Base-by-base conservation (phyloP, 192 early-diverging fungal genomes). In the Thamnidium elegans region DNA sequence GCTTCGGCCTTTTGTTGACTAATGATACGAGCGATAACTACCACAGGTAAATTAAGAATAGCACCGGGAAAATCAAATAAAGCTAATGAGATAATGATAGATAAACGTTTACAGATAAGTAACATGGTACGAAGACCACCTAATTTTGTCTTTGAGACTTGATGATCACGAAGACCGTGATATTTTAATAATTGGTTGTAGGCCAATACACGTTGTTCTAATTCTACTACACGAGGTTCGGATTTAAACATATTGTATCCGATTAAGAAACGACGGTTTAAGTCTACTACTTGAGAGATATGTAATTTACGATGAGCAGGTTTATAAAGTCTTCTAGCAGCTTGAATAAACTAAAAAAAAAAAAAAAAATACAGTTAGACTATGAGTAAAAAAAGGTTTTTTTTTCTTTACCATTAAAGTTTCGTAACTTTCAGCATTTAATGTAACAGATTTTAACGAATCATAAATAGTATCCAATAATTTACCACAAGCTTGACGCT, bases 101-200 rank as follows among this genome's bases (percentile, higher is more conserved):
- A 44, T 0, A 91, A 64, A 1, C 97, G 86, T 61, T 80, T 81
- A 3, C 86, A 61, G 59, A 98, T 76, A 58, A 92, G 75, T 13
- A 78, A 77, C 47, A 94, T 68, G 13, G 91, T 88, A 21, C 78
- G 69, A 7, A 74, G 62, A 32, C 91, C 80, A 31, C 88, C 84
- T 21, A 98, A 76, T 3, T 74, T 77, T 43, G 89, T 93, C 20
- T 84, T 91, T 30, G 92, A 81, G 15, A 98, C 97, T 80, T 99
- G 95, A 75, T 99, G 96, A 65, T 99, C 96, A 11, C 86, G 86
- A 50, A 99, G 84, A 19, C 96, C 96, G 73, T 96, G 93, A 75
- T 92, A 93, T 46, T 87, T 85, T 47, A 99, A 79, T 66, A 93
- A 79, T 66, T 85, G 82, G 71, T 98, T 94, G 79, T 98, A 97